Percentiles rank a stretch among this genome's conserved stretches.
Conservation (phyloP, 768 basidiomycete species). For the Rossbeevera mucosa region DNA sequence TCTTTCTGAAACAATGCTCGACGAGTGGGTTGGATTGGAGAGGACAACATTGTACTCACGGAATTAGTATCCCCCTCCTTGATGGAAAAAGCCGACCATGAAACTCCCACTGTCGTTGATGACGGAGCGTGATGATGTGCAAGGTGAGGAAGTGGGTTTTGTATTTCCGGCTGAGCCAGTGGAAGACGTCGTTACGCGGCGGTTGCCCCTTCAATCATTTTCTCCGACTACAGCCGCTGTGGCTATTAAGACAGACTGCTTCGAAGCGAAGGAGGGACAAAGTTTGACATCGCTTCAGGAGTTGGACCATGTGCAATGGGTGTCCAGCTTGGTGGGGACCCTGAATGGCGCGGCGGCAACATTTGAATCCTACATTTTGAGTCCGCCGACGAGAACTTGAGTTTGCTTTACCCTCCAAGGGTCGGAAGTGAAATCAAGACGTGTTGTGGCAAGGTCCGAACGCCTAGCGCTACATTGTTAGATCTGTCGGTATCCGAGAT, state of each 20-base stretch:
- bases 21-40: neutral
- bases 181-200: conserved; percentile 12
- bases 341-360: neutral
- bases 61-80: neutral
- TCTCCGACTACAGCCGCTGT: conserved; percentile 3
- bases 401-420: neutral
- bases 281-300: neutral
- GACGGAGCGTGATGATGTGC: neutral
- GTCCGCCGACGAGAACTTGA: neutral
- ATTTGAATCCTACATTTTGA: neutral
- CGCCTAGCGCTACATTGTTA: neutral
- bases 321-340: neutral
- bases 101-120: conserved; percentile 13
- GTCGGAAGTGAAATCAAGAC: neutral
- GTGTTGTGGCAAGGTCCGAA: neutral
- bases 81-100: neutral
- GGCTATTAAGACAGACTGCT: neutral
- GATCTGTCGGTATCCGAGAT: neutral
- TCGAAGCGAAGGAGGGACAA: neutral
- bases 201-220: conserved; percentile 9
- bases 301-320: neutral
- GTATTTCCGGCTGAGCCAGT: neutral
- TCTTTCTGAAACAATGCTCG: neutral
- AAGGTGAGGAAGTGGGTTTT: neutral
- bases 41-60: neutral